These are phyloP conservation scores for Prunus yedoensis DNA, from an alignment of 331 rosid genomes.

Conservation along the genomic window DNA sequence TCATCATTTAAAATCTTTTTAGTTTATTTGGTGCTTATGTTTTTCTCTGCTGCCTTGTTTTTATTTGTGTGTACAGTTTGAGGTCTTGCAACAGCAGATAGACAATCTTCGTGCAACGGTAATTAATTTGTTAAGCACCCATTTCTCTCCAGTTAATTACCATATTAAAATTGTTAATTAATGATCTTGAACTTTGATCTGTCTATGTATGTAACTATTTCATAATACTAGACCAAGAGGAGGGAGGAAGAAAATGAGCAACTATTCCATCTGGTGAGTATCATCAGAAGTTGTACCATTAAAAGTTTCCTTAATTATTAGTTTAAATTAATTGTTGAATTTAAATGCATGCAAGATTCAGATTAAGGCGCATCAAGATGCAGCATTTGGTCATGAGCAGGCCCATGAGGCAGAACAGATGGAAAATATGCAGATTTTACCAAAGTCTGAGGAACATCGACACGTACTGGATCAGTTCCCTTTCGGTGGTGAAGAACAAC, in stretches of 20 bases:
- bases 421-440: conserved; percentile 21
- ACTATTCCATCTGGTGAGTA: conserved; percentile 53
- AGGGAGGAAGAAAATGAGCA: conserved; percentile 58
- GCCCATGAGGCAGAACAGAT: conserved; percentile 34
- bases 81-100: conserved; percentile 60
- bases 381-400: conserved; percentile 12
- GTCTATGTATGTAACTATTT: neutral
- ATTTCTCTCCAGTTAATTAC: neutral
- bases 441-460: conserved; percentile 18
- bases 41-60: neutral
- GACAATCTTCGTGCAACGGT: conserved; percentile 67
- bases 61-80: conserved; percentile 35
- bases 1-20: neutral
- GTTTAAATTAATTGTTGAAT: neutral
- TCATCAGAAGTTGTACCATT: no score
- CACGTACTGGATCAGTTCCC: conserved; percentile 45
- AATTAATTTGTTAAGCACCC: neutral
- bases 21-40: neutral
- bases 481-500: conserved; percentile 45
- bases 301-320: no score
- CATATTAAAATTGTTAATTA: neutral
- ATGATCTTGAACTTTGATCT: neutral
- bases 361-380: conserved; percentile 32
- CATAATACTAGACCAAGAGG: conserved; percentile 40
- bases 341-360: neutral